phyloP scores from a whole-genome alignment of 2,329 filamentous ascomycete species.

The Tolypocladium endophyticum region DNA sequence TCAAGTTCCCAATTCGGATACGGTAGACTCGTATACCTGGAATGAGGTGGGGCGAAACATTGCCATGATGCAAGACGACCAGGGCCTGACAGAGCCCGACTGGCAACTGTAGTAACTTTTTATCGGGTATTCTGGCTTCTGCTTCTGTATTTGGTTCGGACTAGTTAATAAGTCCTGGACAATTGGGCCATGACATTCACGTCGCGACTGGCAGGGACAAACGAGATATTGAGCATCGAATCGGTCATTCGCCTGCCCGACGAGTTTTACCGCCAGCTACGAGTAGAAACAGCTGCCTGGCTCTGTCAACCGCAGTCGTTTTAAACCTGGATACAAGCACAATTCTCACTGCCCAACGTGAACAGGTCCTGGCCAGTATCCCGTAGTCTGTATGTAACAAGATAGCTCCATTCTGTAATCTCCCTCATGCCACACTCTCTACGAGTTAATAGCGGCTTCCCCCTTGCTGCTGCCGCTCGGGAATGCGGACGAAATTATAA shows the following conservation, averaged over 20 bases:
- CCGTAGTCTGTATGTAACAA: no score
- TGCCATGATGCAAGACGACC: not conserved
- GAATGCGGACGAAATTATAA: not conserved
- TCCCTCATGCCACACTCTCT: not conserved
- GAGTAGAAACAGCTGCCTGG: not conserved
- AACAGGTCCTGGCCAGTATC: not conserved
- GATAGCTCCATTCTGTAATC: no score
- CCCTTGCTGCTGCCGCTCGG: not conserved
- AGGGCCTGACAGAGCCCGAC: not conserved
- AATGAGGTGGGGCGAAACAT: not conserved
- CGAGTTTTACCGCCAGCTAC: not conserved
- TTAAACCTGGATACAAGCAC: not conserved
- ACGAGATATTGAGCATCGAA: not conserved
- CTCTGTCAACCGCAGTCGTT: not conserved
- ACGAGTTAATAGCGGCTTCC: not conserved
- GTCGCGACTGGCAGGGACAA: not conserved
- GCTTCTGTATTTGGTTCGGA: not conserved
- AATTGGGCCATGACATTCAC: not conserved
- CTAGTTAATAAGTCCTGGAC: not conserved
- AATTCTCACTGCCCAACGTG: not conserved
- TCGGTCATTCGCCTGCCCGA: not conserved
- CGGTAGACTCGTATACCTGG: not conserved
- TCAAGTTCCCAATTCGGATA: not conserved
- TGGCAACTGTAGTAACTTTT: no score
- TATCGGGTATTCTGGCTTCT: not conserved